Evolutionary conservation across 192 early-diverging fungal genomes (phyloP).

Genomic region (Entomortierella chlamydospora): DNA sequence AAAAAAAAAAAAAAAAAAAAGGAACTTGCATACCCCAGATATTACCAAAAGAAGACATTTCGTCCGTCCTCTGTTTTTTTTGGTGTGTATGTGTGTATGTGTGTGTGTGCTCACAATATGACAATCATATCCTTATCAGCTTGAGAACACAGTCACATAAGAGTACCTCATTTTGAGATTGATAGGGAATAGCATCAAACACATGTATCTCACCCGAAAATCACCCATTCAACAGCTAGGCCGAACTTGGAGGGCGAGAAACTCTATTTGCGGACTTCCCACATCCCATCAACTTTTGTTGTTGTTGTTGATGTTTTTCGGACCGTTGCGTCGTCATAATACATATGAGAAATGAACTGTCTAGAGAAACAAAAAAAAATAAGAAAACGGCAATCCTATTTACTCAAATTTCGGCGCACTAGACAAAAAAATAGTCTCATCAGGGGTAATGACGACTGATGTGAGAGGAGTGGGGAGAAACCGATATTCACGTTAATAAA

Average conservation of each 20-base stretch:
- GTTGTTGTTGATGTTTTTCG: neutral
- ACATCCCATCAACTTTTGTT: neutral
- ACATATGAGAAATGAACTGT: no score
- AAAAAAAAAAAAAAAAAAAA: neutral
- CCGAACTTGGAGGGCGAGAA: neutral
- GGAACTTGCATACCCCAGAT: constrained; percentile 3
- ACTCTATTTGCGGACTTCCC: neutral
- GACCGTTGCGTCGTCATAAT: no score
- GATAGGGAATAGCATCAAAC: constrained; percentile 3
- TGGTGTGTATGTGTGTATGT: no score
- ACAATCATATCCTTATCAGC: neutral
- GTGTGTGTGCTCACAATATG: neutral
- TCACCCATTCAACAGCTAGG: neutral
- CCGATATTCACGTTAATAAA: no score
- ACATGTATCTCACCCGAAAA: constrained; percentile 8
- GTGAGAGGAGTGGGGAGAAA: no score
- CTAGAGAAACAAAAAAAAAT: no score
- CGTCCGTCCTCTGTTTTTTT: no score
- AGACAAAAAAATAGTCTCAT: no score
- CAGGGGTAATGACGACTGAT: no score
- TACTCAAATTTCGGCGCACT: no score
- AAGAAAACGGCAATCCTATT: no score
- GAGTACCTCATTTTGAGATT: neutral
- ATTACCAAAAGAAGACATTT: neutral
- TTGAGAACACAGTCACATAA: constrained; percentile 4